These are phyloP conservation scores for Rhizoclosmatium globosum DNA, from an alignment of 192 early-diverging fungal species.

Conservation along the genomic window DNA sequence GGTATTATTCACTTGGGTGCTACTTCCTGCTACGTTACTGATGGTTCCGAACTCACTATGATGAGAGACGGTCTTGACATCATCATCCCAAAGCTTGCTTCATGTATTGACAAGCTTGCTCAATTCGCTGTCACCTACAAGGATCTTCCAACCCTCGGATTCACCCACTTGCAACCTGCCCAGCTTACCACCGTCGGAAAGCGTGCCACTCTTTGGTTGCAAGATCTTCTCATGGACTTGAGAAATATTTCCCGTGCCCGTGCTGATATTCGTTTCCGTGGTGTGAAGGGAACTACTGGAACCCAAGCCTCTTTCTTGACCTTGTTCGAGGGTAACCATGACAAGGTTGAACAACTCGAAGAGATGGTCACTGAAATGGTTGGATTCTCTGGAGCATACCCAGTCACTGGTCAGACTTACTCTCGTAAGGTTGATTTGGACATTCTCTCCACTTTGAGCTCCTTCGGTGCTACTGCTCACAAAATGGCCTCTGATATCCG, in stretches of 20 bases:
- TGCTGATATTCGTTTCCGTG: slow-evolving; percentile 89
- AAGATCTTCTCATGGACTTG: slow-evolving; percentile 96
- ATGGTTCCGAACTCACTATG: slow-evolving; percentile 98
- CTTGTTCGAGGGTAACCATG: slow-evolving; percentile 92
- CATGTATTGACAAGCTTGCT: slow-evolving; percentile 80
- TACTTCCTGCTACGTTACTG: slow-evolving; percentile 99
- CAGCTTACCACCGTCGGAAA: slow-evolving; percentile 99
- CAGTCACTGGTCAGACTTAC: slow-evolving; percentile 97
- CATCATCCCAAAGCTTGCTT: slow-evolving; percentile 86
- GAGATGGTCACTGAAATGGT: slow-evolving; percentile 87
- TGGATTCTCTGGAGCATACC: slow-evolving; percentile 85
- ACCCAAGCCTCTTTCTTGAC: slow-evolving; percentile 98
- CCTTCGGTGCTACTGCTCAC: slow-evolving; percentile 95
- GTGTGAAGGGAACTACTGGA: slow-evolving; percentile 98
- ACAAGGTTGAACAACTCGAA: slow-evolving; percentile 93
- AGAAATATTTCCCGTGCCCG: slow-evolving; percentile 91
- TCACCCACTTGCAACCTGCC: slow-evolving; percentile 99
- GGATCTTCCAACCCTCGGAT: slow-evolving; percentile 92
- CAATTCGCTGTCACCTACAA: slow-evolving; percentile 83
- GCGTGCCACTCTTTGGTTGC: slow-evolving; percentile 94
- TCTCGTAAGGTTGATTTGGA: slow-evolving; percentile 98
- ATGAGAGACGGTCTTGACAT: slow-evolving; percentile 95
- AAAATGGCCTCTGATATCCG: slow-evolving; percentile 97
- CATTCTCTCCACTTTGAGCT: slow-evolving; percentile 81
- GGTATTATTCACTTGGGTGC: slow-evolving; percentile 98